phyloP scores from a whole-genome alignment of 495 filamentous ascomycete genomes.

The Lasiosphaeris hirsuta region DNA sequence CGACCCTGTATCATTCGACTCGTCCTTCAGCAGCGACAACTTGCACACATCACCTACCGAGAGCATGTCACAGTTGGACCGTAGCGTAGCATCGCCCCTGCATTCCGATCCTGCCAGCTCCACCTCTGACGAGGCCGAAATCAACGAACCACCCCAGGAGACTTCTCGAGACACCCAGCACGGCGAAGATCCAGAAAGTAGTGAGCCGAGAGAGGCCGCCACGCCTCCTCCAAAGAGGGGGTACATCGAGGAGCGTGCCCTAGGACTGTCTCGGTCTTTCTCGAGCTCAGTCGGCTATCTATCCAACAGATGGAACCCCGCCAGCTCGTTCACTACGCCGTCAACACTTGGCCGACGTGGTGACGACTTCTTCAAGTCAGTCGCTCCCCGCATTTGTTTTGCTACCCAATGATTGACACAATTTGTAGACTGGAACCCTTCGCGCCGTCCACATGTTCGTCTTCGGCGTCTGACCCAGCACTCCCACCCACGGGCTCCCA shows the following conservation, averaged over 20 bases:
- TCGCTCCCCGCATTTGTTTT: not conserved
- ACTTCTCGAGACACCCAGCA: not conserved
- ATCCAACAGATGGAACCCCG: conserved; percentile 37
- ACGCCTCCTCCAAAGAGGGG: conserved; percentile 13
- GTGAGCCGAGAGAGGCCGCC: conserved; percentile 5
- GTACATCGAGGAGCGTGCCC: conserved; percentile 1
- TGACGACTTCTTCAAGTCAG: conserved; percentile 39
- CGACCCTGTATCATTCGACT: conserved; percentile 39
- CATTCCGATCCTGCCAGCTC: conserved; percentile 15
- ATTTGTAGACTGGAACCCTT: conserved; percentile 34
- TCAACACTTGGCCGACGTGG: conserved; percentile 24
- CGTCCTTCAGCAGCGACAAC: conserved; percentile 30
- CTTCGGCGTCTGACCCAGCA: conserved; percentile 19
- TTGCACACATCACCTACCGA: conserved; percentile 22
- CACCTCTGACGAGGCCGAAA: conserved; percentile 15
- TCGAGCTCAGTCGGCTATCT: conserved; percentile 37
- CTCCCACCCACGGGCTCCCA: conserved; percentile 30
- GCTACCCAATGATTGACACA: not conserved
- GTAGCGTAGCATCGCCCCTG: conserved; percentile 12
- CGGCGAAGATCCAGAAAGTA: not conserved
- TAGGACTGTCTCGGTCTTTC: conserved; percentile 25
- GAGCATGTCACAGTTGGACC: conserved; percentile 12
- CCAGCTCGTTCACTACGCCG: conserved; percentile 36
- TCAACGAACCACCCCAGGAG: not conserved
- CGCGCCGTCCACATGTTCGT: conserved; percentile 34